Evolutionary conservation across 331 rosid genomes (phyloP).

Genomic region (Erythrophleum ivorense): DNA sequence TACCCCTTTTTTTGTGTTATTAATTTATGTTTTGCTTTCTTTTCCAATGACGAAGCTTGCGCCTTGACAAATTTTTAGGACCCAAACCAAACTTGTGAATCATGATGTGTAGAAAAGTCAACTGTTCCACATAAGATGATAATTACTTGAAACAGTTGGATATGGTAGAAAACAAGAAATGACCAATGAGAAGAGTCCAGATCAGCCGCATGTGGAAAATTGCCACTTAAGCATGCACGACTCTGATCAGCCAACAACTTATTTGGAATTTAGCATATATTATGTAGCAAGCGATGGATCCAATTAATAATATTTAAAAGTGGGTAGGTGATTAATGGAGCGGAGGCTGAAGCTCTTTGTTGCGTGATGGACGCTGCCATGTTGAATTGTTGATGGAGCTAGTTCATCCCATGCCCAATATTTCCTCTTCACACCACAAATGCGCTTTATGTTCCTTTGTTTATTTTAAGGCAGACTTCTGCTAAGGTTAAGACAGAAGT

Average conservation of each 20-base stretch:
- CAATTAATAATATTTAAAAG: background rate
- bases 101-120: background rate
- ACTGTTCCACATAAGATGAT: background rate
- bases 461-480: no score
- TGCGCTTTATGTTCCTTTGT: background rate
- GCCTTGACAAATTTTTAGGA: background rate
- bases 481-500: no score
- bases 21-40: background rate
- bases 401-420: no score
- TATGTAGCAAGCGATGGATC: background rate
- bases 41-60: background rate
- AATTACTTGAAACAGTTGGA: background rate
- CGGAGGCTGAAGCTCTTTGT: constrained; percentile 4
- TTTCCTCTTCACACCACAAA: background rate
- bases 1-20: no score
- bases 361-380: constrained; percentile 43
- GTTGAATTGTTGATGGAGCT: no score
- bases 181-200: background rate
- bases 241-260: no score
- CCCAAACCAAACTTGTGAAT: background rate
- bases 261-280: no score
- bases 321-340: background rate
- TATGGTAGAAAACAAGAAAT: background rate
- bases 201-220: background rate
- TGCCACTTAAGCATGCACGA: background rate